A percentile compares a stretch with the other conserved stretches of the same genome.
These are phyloP conservation scores for Mycena amicta DNA, from an alignment of 768 basidiomycete genomes.

Conservation along the genomic window DNA sequence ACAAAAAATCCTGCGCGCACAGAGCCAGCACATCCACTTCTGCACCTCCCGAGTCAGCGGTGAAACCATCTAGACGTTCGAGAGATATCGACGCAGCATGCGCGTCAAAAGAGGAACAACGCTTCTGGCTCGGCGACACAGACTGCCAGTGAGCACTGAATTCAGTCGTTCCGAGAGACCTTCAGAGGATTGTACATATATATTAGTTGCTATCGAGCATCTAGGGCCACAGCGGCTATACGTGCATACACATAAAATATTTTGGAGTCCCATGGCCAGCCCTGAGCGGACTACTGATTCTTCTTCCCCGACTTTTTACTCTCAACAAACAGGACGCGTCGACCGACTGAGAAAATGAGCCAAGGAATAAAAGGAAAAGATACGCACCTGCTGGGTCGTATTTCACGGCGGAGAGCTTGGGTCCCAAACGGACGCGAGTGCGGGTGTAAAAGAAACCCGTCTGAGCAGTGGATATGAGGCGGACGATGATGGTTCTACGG, in stretches of 20 bases:
- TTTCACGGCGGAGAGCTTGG: conserved; percentile 88
- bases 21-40: no score
- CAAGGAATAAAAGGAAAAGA: background rate
- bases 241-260: background rate
- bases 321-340: conserved; percentile 78
- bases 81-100: no score
- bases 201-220: no score
- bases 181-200: background rate
- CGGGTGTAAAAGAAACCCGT: conserved; percentile 93
- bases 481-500: conserved; percentile 78
- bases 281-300: conserved; percentile 16
- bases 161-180: background rate
- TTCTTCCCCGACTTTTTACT: conserved; percentile 72
- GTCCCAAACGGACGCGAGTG: conserved; percentile 68
- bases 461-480: conserved; percentile 87
- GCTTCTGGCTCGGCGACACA: no score
- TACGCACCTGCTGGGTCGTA: conserved; percentile 82
- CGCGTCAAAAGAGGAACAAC: no score
- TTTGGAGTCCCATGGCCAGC: background rate
- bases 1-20: no score
- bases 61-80: no score
- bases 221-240: background rate
- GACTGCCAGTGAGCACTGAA: background rate
- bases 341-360: conserved; percentile 50
- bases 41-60: no score